These are phyloP conservation scores for Hydnomerulius pinastri DNA, from an alignment of 768 basidiomycete genomes.

Conservation along the genomic window DNA sequence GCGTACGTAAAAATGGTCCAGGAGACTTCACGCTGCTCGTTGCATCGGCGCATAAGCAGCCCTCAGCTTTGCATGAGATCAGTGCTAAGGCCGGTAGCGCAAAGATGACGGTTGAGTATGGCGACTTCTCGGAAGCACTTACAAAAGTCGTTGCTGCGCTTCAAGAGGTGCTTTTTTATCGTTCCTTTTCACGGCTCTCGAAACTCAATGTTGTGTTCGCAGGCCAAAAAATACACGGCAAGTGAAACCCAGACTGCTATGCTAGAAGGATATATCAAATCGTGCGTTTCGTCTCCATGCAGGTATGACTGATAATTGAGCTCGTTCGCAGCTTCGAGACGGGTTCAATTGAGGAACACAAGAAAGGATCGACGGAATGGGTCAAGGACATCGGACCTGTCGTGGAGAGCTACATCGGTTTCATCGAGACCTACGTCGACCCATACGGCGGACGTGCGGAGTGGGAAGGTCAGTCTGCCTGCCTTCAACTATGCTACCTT, in stretches of 20 bases:
- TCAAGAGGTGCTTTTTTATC: constrained; percentile 46
- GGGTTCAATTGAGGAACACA: constrained; percentile 80
- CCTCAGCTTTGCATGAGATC: constrained; percentile 46
- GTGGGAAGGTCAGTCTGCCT: constrained; percentile 70
- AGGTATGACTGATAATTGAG: background rate
- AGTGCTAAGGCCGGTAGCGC: constrained; percentile 42
- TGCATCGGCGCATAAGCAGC: constrained; percentile 60
- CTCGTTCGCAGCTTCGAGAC: constrained; percentile 54
- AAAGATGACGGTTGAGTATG: constrained; percentile 68
- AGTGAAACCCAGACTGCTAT: constrained; percentile 73
- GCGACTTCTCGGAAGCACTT: constrained; percentile 68
- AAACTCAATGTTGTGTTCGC: background rate
- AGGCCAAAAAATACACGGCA: constrained; percentile 75
- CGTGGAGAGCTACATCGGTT: constrained; percentile 88
- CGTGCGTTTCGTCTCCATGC: constrained; percentile 43
- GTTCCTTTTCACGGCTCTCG: background rate
- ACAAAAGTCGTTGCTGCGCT: constrained; percentile 56
- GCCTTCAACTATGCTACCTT: background rate
- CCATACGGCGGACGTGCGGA: constrained; percentile 91
- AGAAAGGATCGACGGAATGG: constrained; percentile 76
- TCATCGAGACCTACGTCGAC: constrained; percentile 85
- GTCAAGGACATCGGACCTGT: constrained; percentile 86
- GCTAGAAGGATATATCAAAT: constrained; percentile 78
- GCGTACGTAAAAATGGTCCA: constrained; percentile 69
- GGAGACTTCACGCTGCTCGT: constrained; percentile 69